Conservation (phyloP, 2,329 filamentous ascomycete species). For the Colletotrichum plurivorum region DNA sequence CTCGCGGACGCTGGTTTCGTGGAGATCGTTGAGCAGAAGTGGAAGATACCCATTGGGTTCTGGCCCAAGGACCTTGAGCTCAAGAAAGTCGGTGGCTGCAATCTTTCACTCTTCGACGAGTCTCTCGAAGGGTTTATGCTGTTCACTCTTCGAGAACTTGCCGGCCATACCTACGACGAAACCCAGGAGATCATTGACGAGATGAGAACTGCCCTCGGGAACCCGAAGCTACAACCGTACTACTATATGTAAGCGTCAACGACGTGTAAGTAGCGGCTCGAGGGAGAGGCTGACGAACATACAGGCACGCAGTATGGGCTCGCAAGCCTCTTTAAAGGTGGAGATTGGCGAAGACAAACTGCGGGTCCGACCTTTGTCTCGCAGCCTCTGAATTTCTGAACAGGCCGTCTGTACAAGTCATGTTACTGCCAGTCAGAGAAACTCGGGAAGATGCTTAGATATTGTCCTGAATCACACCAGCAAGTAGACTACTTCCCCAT, state of each 20-base stretch:
- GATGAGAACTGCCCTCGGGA: conserved; percentile 38
- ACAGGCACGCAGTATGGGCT: neutral
- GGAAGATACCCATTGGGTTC: conserved; percentile 38
- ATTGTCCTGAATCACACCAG: no score
- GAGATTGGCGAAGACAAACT: neutral
- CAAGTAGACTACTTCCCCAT: no score
- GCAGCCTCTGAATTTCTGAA: no score
- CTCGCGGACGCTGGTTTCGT: conserved; percentile 46
- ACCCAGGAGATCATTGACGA: conserved; percentile 43
- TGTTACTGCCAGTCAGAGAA: no score
- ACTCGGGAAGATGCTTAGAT: no score
- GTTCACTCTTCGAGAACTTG: conserved; percentile 46
- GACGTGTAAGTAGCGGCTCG: no score
- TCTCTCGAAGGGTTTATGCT: conserved; percentile 48
- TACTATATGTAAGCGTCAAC: conserved; percentile 17
- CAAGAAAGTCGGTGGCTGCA: conserved; percentile 41
- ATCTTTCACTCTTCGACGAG: conserved; percentile 44
- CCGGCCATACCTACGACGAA: conserved; percentile 47
- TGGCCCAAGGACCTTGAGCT: conserved; percentile 38
- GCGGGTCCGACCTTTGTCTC: no score
- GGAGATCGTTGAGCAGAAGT: conserved; percentile 34
- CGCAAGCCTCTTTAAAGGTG: neutral
- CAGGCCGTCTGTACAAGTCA: no score
- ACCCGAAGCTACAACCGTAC: conserved; percentile 10
- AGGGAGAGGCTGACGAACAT: neutral